Percentiles rank a stretch among this genome's conserved stretches.
Conservation (phyloP, 2,329 filamentous ascomycete species). For the Teratosphaeria destructans region DNA sequence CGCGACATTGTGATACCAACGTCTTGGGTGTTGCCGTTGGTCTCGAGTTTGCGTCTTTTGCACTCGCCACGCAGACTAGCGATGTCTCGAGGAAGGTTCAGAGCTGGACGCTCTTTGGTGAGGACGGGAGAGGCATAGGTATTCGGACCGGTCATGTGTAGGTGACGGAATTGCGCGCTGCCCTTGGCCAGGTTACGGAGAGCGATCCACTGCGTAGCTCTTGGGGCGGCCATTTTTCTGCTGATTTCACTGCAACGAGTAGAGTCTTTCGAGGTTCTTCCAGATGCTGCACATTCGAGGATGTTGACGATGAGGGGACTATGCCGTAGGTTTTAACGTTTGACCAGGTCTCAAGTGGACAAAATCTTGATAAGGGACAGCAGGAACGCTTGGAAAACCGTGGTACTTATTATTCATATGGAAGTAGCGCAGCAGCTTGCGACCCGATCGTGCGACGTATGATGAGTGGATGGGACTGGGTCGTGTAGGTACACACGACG, state of each 20-base stretch:
- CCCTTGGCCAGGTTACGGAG: slow-evolving; percentile 31
- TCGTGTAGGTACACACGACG: not conserved
- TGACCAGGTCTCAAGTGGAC: not conserved
- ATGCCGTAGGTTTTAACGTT: not conserved
- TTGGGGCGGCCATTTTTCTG: slow-evolving; percentile 30
- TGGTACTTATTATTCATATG: not conserved
- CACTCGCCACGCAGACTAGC: slow-evolving; percentile 43
- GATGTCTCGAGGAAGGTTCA: slow-evolving; percentile 42
- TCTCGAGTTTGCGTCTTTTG: slow-evolving; percentile 38
- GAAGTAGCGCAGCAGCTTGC: not conserved
- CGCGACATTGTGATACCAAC: slow-evolving; percentile 22
- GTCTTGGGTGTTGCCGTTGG: slow-evolving; percentile 40
- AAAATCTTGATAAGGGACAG: not conserved
- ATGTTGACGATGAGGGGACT: not conserved
- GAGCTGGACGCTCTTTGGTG: slow-evolving; percentile 40
- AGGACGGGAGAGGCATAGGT: slow-evolving; percentile 43
- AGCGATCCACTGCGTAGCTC: slow-evolving; percentile 32
- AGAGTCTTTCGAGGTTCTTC: not conserved
- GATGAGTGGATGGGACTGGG: not conserved
- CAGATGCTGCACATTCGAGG: not conserved
- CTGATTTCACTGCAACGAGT: not conserved
- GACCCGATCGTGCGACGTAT: not conserved
- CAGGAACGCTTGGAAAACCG: not conserved
- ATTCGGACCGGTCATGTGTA: slow-evolving; percentile 52
- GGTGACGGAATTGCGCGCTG: slow-evolving; percentile 34